Conservation (phyloP, 805 yeast species). For the Phaffomyces thermotolerans region DNA sequence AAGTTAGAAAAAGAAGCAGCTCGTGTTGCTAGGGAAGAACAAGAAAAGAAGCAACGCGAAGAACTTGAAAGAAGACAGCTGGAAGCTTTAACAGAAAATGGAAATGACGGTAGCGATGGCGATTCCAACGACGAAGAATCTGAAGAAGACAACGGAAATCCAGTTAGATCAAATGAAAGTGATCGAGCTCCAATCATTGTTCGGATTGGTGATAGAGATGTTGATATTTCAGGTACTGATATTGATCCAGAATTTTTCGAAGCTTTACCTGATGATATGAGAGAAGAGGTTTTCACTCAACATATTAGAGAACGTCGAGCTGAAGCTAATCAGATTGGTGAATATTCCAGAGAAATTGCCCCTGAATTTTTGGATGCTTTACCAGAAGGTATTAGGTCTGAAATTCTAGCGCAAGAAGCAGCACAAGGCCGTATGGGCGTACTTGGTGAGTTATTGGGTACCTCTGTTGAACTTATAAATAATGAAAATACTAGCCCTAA, state of each 20-base stretch:
- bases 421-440: slow-evolving; percentile 1
- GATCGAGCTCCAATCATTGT: slow-evolving; percentile 53
- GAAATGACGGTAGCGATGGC: background rate
- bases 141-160: slow-evolving; percentile 14
- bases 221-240: slow-evolving; percentile 83
- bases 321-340: slow-evolving; percentile 39
- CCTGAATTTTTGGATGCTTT: slow-evolving; percentile 75
- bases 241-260: slow-evolving; percentile 87
- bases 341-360: slow-evolving; percentile 58
- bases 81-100: background rate
- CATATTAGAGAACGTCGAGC: slow-evolving; percentile 72
- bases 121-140: background rate
- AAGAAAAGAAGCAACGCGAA: slow-evolving; percentile 17
- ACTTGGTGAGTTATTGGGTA: background rate
- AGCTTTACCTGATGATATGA: slow-evolving; percentile 87
- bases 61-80: slow-evolving; percentile 17
- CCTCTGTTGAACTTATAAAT: no score
- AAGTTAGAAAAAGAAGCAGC: slow-evolving; percentile 23
- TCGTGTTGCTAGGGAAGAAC: slow-evolving; percentile 22
- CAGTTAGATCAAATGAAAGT: no score
- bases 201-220: slow-evolving; percentile 65
- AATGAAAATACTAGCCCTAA: background rate
- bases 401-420: slow-evolving; percentile 52
- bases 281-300: slow-evolving; percentile 85
- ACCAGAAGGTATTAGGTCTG: slow-evolving; percentile 59